These are phyloP conservation scores for Suillus variegatus DNA, from an alignment of 768 basidiomycete species.

Conservation along the genomic window DNA sequence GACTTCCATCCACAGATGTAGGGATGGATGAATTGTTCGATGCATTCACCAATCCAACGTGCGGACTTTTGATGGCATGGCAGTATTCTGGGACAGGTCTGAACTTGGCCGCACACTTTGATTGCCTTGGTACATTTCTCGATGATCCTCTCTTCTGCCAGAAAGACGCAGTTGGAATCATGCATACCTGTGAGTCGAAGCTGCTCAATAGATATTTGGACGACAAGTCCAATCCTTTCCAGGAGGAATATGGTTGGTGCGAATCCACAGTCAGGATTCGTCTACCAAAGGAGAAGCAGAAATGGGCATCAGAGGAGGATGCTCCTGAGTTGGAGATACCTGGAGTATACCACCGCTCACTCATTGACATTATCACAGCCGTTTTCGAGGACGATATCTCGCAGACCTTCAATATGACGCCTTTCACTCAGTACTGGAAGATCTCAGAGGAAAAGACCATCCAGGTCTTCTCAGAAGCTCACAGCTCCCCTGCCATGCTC, in stretches of 20 bases:
- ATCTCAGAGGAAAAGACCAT: background rate
- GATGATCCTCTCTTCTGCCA: too few species aligned
- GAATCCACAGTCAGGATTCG: constrained; percentile 3
- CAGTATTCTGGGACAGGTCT: constrained; percentile 9
- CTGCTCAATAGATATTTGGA: constrained; percentile 5
- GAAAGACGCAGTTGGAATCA: too few species aligned
- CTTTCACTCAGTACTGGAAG: constrained; percentile 10
- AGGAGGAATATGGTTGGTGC: constrained; percentile 9
- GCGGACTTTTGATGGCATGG: constrained; percentile 28
- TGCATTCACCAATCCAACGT: constrained; percentile 24
- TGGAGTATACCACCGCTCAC: background rate
- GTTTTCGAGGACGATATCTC: background rate
- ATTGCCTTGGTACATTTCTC: too few species aligned
- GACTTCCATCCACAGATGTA: background rate
- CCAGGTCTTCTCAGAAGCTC: constrained; percentile 5
- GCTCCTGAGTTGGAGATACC: constrained; percentile 2
- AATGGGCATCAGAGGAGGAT: background rate
- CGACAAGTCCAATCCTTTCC: constrained; percentile 7
- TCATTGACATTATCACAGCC: constrained; percentile 6
- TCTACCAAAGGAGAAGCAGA: constrained; percentile 9
- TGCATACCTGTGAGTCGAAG: too few species aligned
- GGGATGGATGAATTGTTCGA: background rate
- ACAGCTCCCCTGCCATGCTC: background rate
- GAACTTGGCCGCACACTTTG: too few species aligned
- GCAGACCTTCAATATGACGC: constrained; percentile 8